Evolutionary conservation across 257 asterid species (phyloP).

Genomic region (Linaria vulgaris): DNA sequence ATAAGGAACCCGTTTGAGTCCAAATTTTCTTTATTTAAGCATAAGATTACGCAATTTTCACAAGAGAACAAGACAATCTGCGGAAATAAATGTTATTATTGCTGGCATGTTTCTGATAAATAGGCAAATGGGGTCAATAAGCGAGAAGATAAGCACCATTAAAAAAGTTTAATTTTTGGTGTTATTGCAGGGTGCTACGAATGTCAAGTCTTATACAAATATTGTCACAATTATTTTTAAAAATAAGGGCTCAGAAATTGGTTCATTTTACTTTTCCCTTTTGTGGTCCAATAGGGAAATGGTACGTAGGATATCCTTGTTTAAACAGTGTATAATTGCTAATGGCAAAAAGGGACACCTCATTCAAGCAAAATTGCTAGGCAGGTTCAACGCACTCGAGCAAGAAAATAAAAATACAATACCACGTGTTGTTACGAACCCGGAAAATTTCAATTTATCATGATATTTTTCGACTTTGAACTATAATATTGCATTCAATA

Average conservation of each 20-base stretch:
- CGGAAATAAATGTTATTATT: slow-evolving; percentile 6
- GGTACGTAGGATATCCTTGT: too few relatives aligned
- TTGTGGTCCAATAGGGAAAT: neutral
- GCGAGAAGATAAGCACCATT: neutral
- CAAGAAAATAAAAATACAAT: neutral
- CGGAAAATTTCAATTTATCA: neutral
- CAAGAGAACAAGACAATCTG: slow-evolving; percentile 21
- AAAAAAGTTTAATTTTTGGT: neutral
- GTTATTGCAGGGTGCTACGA: neutral
- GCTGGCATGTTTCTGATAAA: slow-evolving; percentile 17
- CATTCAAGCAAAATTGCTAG: neutral
- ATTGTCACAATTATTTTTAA: neutral
- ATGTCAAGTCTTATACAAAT: neutral
- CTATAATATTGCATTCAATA: too few relatives aligned
- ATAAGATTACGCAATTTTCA: slow-evolving; percentile 5
- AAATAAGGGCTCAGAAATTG: neutral
- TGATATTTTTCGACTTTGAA: too few relatives aligned
- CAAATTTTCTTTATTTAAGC: slow-evolving; percentile 8
- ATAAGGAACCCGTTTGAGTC: neutral
- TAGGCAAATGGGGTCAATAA: slow-evolving; percentile 11
- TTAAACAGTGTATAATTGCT: neutral
- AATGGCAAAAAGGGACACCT: neutral
- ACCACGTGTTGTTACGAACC: neutral
- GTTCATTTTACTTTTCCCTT: neutral
- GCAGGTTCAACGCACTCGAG: too few relatives aligned